A percentile compares a stretch with the other conserved stretches of the same genome.
Evolutionary conservation across 2,329 filamentous ascomycete genomes (phyloP).

Genomic region (Nannizziopsis barbatae): DNA sequence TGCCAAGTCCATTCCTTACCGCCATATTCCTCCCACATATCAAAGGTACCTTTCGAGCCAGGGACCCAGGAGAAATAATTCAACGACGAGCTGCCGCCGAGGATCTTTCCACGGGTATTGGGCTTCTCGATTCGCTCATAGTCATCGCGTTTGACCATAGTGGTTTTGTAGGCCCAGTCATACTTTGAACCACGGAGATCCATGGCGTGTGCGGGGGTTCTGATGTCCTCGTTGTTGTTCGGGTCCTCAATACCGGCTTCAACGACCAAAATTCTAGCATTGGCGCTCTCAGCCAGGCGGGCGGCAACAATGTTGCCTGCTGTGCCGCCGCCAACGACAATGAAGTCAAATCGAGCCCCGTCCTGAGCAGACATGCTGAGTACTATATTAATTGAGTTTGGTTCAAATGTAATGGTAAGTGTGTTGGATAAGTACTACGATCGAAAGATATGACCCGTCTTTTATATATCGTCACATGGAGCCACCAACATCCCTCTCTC

Average conservation of each 20-base stretch:
- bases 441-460: background rate
- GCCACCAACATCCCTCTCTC: too few species aligned
- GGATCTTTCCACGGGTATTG: constrained; percentile 49
- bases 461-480: too few species aligned
- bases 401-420: background rate
- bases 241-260: constrained; percentile 38
- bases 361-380: background rate
- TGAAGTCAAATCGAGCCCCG: constrained; percentile 20
- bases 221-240: constrained; percentile 41
- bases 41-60: constrained; percentile 47
- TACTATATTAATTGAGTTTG: background rate
- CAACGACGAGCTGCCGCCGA: constrained; percentile 47
- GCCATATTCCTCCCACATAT: constrained; percentile 39
- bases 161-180: constrained; percentile 53
- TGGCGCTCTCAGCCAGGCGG: constrained; percentile 42
- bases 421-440: background rate
- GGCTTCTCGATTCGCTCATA: constrained; percentile 53
- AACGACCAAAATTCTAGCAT: constrained; percentile 34
- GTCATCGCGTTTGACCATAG: constrained; percentile 43
- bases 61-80: constrained; percentile 57
- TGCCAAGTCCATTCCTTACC: constrained; percentile 48
- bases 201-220: constrained; percentile 44
- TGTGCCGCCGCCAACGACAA: constrained; percentile 32
- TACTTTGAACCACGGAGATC: constrained; percentile 45
- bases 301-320: constrained; percentile 36